Evolutionary conservation across 2,329 filamentous ascomycete species (phyloP).

Genomic region (Sphaerulina musiva): DNA sequence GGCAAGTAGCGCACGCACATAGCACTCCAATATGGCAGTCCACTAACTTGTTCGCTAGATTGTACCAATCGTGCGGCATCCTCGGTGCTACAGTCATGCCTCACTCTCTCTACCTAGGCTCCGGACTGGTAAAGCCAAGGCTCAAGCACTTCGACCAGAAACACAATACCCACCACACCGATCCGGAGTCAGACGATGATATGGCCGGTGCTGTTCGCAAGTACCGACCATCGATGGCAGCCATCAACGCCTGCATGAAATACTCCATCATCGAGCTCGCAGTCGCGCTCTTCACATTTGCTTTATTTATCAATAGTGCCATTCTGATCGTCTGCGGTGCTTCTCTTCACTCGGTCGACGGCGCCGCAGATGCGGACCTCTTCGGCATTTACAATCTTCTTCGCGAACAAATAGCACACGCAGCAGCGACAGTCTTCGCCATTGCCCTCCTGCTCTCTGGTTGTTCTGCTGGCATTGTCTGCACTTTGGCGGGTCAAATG

Average conservation of each 20-base stretch:
- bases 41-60: constrained; percentile 21
- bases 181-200: constrained; percentile 24
- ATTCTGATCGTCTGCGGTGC: constrained; percentile 57
- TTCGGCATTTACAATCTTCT: constrained; percentile 77
- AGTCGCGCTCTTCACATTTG: constrained; percentile 39
- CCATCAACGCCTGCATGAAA: constrained; percentile 37
- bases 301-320: constrained; percentile 40
- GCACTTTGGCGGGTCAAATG: constrained; percentile 86
- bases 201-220: constrained; percentile 20
- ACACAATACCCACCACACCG: constrained; percentile 46
- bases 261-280: constrained; percentile 38
- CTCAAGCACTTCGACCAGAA: constrained; percentile 58
- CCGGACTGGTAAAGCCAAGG: constrained; percentile 61
- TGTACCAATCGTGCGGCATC: constrained; percentile 69
- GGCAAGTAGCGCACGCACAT: constrained; percentile 31
- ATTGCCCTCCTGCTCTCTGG: constrained; percentile 74
- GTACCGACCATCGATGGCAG: constrained; percentile 37
- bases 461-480: constrained; percentile 75
- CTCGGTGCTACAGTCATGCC: constrained; percentile 71
- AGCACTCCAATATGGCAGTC: not conserved
- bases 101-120: constrained; percentile 62
- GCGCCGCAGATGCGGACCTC: constrained; percentile 64
- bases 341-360: constrained; percentile 56
- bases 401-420: constrained; percentile 60
- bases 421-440: constrained; percentile 77